Evolutionary conservation across 1,139 yeast genomes (phyloP), one percentile per base, ranked within the genome.

Genomic region (Candida sp.): DNA sequence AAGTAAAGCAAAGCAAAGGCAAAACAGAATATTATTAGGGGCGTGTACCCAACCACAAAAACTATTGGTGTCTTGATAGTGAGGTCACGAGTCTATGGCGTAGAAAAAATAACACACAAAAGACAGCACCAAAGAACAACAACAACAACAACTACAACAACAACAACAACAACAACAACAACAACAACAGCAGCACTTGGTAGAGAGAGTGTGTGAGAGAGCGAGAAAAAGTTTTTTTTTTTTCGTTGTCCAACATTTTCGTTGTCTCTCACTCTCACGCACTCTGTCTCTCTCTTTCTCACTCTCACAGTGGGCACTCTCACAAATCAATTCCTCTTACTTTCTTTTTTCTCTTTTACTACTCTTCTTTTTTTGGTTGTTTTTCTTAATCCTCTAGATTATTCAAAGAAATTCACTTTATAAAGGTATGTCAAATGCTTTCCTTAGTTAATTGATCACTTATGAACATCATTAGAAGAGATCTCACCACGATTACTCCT

Each of bases 231-330:
- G 32, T 30, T 46, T 35, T 46, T 37, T 46, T 37, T 39, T 44
- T 49, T 22, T 47, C 45, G 37, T 42, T 44, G 41, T 52, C 43
- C 49, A 41, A 38, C 43, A 44, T 48, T 38, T 48, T 27, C 17
- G 28, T 28, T n/a, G 12, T 37, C 25, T 37, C 22, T 35, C 17
- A 17, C 7, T 35, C 35, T 35, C 35, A 26, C 37, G 11, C 27
- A 33, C 33, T 31, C 32, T 40, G 30, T 38, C 27, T 40, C 28
- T 49, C 38, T 12, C 38, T 12, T 8, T 11, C 30, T 43, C 12
- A 28, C 28, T 22, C 39, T 37, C 39, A 12, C 33, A 1, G 17
- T 17, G 17, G 17, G 17, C 23, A 6, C 35, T 35, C 37, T 17
- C 39, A 23, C 40, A 35, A 39, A 26, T 25, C 31, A 39, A 39